Evolutionary conservation across 208 protist species (phyloP), one percentile per base, ranked within the genome.

Genomic region (Acanthamoeba healyi): DNA sequence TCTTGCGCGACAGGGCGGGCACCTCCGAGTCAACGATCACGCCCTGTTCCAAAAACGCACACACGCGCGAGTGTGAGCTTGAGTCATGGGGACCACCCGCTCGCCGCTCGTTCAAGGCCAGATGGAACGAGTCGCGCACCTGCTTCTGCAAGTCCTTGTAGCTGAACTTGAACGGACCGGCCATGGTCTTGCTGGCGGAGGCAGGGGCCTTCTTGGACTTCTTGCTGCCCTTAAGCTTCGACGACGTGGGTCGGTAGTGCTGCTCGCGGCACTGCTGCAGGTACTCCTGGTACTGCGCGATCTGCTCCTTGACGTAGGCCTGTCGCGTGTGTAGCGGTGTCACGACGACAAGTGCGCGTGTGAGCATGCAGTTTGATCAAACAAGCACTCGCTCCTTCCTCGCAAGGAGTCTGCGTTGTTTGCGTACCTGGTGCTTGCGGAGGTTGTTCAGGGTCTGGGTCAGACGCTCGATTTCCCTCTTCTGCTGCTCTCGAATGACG

Each of bases 21-120:
- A 95, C 93, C 90, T 95, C 94, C 56, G 94, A 97, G 49, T 97
- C 96, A 26, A 95, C 94, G 81, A 97, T 97, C 10, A 97, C 96
- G 61, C 93, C 93, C 72, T 72, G 34, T n/a, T n/a, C 51, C 51
- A 58, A n/a, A n/a, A 94, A 93, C 51, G 94, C 95, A 14, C 32
- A 6, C 0, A 96, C 40, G 49, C 94, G 92, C 2, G 56, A 38
- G 67, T 94, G 96, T 14, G 58, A 87, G 94, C 95, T 96, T 38
- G 95, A 96, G 38, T 61, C 63, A 44, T 14, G 84, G 14, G 10
- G 24, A 10, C 56, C 14, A 36, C 67, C 22, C 36, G 36, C 32
- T 0, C 15, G 24, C 15, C 29, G 61, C 61, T 15, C 17, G n/a
- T 12, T 12, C 2, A 34, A 67, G 24, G 29, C 22, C 10, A 12